Evolutionary conservation across 768 basidiomycete genomes (phyloP), one percentile per base, ranked within the genome.

Genomic region (Psilocybe cyanescens): DNA sequence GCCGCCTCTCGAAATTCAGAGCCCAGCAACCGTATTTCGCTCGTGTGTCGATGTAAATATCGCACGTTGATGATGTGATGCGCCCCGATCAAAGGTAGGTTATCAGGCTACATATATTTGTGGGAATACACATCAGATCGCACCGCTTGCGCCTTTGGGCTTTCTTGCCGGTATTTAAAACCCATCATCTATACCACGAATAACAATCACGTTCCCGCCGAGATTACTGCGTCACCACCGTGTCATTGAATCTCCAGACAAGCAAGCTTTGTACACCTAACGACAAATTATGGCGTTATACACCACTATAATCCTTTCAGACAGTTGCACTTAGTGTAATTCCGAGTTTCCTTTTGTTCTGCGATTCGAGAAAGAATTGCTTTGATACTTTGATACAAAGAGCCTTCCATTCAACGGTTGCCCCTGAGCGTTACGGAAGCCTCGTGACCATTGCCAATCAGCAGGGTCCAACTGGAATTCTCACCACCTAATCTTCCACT

Each of bases 221-320:
- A 60, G 54, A 44, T 60, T 60, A 49, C 53, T 55, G 59, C 59
- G 59, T 55, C 53, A 49, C 45, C 44, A 31, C 51, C 33, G n/a
- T 31, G 19, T 30, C 24, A 30, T 51, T 28, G 17, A 17, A 49
- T 31, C 39, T 16, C 28, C 45, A 28, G 31, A 31, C 17, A 45
- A 47, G 41, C 17, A 45, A 47, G 41, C 5, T 44, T 14, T 14
- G 14, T 44, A 44, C 14, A 16, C 41, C 14, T 44, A 12, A 16
- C 41, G 14, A 44, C 41, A 44, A 44, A 44, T 44, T 44, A 44
- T 44, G 11, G 41, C n/a, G 4, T 11, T 44, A 12, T 44, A 44
- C 4, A 44, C 41, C 9, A n/a, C 11, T 16, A 44, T n/a, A 16
- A 44, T 16, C 14, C 14, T 44, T 12, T 44, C n/a, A 14, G 41